These are phyloP conservation scores for Porogramme epimiltina DNA, from an alignment of 1,284 basidiomycete genomes.

Conservation along the genomic window DNA sequence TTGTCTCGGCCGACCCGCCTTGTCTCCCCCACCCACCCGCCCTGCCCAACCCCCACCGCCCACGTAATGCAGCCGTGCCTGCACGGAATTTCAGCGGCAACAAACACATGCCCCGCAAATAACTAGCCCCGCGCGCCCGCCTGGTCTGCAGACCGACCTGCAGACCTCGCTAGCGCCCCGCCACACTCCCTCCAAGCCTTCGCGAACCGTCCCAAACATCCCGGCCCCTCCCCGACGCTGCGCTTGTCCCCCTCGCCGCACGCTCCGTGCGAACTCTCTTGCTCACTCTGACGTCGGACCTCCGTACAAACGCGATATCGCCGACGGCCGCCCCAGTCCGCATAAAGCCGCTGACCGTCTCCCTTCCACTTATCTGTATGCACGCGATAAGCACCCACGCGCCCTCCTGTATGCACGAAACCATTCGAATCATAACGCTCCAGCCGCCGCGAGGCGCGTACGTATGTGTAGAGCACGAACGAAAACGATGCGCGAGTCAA, in stretches of 20 bases:
- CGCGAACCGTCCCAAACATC: background rate
- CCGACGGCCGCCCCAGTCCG: constrained; percentile 9
- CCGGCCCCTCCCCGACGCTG: too few relatives aligned
- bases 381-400: too few relatives aligned
- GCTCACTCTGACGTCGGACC: background rate
- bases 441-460: too few relatives aligned
- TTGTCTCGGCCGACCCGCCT: too few relatives aligned
- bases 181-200: background rate
- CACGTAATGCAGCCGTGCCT: background rate
- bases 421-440: too few relatives aligned
- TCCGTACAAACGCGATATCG: constrained; percentile 3
- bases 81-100: constrained; percentile 3
- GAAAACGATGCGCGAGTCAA: background rate
- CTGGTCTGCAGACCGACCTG: too few relatives aligned
- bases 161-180: too few relatives aligned
- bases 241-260: too few relatives aligned
- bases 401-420: too few relatives aligned
- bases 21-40: too few relatives aligned
- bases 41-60: background rate
- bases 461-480: background rate
- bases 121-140: background rate
- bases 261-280: too few relatives aligned
- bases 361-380: too few relatives aligned
- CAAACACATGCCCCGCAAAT: constrained; percentile 5
- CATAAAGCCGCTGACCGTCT: constrained; percentile 10